phyloP scores from a whole-genome alignment of 331 rosid genomes.

The Spiraea crenata region DNA sequence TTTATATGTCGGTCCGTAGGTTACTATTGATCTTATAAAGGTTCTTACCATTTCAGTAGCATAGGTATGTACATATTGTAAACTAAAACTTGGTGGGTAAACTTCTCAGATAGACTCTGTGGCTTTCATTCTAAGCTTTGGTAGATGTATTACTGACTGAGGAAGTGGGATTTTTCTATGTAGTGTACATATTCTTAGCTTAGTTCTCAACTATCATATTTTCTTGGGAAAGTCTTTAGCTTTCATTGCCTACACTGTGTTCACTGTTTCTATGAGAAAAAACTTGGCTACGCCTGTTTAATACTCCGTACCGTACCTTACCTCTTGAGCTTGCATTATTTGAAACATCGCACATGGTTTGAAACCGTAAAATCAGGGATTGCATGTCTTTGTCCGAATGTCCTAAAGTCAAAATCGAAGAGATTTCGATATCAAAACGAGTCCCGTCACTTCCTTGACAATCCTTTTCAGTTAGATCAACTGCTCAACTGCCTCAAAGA shows the following conservation, averaged over 20 bases:
- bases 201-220: background rate
- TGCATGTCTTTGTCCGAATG: background rate
- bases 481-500: background rate
- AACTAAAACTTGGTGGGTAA: conserved; percentile 31
- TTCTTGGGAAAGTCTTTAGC: background rate
- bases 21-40: conserved; percentile 36
- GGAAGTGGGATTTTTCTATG: conserved; percentile 43
- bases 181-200: conserved; percentile 44
- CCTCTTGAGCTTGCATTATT: no score
- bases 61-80: conserved; percentile 56
- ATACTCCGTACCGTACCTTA: no score
- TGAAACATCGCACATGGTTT: background rate
- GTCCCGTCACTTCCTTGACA: conserved; percentile 45
- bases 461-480: background rate
- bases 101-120: conserved; percentile 38
- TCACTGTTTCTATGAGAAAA: no score
- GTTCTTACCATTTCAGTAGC: conserved; percentile 54
- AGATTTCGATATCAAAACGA: conserved; percentile 47
- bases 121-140: conserved; percentile 48
- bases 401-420: conserved; percentile 24
- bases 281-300: no score
- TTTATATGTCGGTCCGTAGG: conserved; percentile 41
- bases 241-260: no score
- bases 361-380: no score
- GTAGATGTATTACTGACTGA: conserved; percentile 59